Conservation (phyloP, 2,329 filamentous ascomycete genomes). For the Pseudogymnoascus sp. region DNA sequence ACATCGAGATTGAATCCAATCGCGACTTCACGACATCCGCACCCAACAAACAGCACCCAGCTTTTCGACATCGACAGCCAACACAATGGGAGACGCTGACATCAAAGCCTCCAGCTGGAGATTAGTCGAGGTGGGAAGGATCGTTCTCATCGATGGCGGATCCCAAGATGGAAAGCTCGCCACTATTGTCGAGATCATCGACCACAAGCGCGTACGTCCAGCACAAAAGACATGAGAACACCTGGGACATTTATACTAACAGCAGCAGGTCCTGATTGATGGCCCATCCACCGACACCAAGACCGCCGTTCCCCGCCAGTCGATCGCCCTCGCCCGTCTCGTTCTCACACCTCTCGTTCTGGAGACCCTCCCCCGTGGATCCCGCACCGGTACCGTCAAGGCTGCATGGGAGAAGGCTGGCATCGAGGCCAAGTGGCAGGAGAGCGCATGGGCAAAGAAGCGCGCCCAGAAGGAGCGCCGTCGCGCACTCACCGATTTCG, state of each 20-base stretch:
- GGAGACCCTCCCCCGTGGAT: constrained; percentile 73
- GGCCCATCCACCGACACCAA: constrained; percentile 77
- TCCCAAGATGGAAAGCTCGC: constrained; percentile 83
- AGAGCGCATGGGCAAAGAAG: constrained; percentile 92
- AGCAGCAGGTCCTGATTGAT: constrained; percentile 79
- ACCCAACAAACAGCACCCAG: constrained; percentile 11
- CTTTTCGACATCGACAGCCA: constrained; percentile 33
- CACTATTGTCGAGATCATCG: constrained; percentile 97
- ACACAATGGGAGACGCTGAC: constrained; percentile 74
- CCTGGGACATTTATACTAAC: constrained; percentile 21
- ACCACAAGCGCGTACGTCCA: constrained; percentile 97
- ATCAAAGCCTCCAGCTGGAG: constrained; percentile 82
- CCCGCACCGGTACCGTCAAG: constrained; percentile 75
- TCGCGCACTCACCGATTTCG: constrained; percentile 91
- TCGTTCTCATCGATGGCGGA: constrained; percentile 78
- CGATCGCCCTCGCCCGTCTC: constrained; percentile 70
- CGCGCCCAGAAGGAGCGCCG: constrained; percentile 76
- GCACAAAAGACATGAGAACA: constrained; percentile 13
- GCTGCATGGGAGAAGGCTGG: constrained; percentile 84
- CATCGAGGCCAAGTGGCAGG: constrained; percentile 88
- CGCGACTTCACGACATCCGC: constrained; percentile 9
- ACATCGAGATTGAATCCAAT: constrained; percentile 10
- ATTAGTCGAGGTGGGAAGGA: constrained; percentile 96
- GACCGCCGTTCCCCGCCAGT: constrained; percentile 77
- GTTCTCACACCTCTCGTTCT: constrained; percentile 88